phyloP scores from a whole-genome alignment of 371 early-diverging fungal genomes.

The Amoeboaphelidium protococcarum region DNA sequence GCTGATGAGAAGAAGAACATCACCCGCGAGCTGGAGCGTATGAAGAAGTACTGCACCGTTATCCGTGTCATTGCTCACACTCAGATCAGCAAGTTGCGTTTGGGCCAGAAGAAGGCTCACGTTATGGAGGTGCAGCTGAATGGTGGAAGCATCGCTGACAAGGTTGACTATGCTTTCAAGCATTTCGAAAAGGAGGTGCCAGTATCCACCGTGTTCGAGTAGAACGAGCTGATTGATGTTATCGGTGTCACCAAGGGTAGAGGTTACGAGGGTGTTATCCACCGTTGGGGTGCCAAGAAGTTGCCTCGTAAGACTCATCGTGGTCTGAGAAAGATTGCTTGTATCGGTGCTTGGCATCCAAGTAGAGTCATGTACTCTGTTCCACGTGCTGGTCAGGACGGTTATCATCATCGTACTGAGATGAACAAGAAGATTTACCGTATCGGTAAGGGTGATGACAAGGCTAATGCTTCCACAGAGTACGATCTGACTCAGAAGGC shows the following conservation, averaged over 20 bases:
- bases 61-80: conserved; percentile 98
- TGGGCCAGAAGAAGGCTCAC: conserved; percentile 97
- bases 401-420: conserved; percentile 99
- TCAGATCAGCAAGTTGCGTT: conserved; percentile 77
- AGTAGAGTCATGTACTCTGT: conserved; percentile 97
- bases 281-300: conserved; percentile 99
- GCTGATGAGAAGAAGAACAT: conserved; percentile 66
- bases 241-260: conserved; percentile 99
- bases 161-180: conserved; percentile 90
- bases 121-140: conserved; percentile 98
- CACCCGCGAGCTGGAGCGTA: conserved; percentile 73
- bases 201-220: conserved; percentile 69
- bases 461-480: conserved; percentile 71
- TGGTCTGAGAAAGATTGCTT: conserved; percentile 99
- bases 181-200: conserved; percentile 94
- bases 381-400: conserved; percentile 98
- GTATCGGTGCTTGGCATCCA: conserved; percentile 99
- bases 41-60: conserved; percentile 95
- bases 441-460: conserved; percentile 74
- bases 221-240: conserved; percentile 96
- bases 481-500: conserved; percentile 92
- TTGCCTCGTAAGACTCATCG: conserved; percentile 99
- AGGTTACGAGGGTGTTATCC: conserved; percentile 98
- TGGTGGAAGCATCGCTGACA: conserved; percentile 91
- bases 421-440: conserved; percentile 99